Percentiles rank a stretch among this genome's conserved stretches.
These are phyloP conservation scores for Epichloe brachyelytri DNA, from an alignment of 2,329 filamentous ascomycete species.

Conservation along the genomic window DNA sequence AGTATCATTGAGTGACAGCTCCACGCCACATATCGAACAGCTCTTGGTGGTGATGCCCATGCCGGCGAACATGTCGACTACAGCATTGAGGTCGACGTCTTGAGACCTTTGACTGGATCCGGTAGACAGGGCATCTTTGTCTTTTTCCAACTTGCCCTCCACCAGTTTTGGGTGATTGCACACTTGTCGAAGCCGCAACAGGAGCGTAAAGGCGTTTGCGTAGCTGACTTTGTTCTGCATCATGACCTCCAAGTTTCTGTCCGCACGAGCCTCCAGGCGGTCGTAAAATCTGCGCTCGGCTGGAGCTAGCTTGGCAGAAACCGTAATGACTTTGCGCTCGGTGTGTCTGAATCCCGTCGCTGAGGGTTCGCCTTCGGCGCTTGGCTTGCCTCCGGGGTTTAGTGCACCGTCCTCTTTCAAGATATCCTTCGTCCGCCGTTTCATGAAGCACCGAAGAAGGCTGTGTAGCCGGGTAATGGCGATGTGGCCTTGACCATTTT, in stretches of 20 bases:
- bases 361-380: slow-evolving; percentile 34
- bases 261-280: slow-evolving; percentile 68
- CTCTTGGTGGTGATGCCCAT: slow-evolving; percentile 66
- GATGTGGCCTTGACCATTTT: slow-evolving; percentile 76
- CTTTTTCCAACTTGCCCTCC: slow-evolving; percentile 71
- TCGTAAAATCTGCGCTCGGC: slow-evolving; percentile 80
- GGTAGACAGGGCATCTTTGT: slow-evolving; percentile 70
- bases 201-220: slow-evolving; percentile 80
- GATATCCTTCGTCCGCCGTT: slow-evolving; percentile 96
- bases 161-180: slow-evolving; percentile 91
- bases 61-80: slow-evolving; percentile 77
- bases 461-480: slow-evolving; percentile 79
- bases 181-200: slow-evolving; percentile 81
- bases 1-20: slow-evolving; percentile 40
- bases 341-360: slow-evolving; percentile 77
- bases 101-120: slow-evolving; percentile 41
- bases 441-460: slow-evolving; percentile 89
- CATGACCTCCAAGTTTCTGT: slow-evolving; percentile 78
- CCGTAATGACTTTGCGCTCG: slow-evolving; percentile 72
- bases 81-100: slow-evolving; percentile 60
- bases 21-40: slow-evolving; percentile 71
- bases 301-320: slow-evolving; percentile 64
- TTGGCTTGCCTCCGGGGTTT: slow-evolving; percentile 58
- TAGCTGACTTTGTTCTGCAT: slow-evolving; percentile 78
- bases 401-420: slow-evolving; percentile 75